Evolutionary conservation across 495 filamentous ascomycete species (phyloP), one percentile per base, ranked within the genome.

Genomic region (Chaetomium cochliodes): DNA sequence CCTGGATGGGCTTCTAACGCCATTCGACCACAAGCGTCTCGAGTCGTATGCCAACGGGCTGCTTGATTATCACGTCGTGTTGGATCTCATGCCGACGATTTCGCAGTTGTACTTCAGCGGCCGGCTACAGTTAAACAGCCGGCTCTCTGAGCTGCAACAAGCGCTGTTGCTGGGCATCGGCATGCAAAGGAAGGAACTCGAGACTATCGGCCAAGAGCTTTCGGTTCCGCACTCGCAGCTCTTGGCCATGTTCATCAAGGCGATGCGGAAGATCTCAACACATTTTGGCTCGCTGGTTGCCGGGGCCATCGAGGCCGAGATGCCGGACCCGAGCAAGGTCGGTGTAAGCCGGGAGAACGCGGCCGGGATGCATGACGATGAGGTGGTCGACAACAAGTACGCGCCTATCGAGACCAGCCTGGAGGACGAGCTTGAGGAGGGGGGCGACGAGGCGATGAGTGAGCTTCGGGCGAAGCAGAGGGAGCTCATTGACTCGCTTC

Each of bases 1-100:
- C 42, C 81, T 99, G 11, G 93, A 97, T 66, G 77, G 72, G 37
- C 72, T 86, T 1, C 85, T 98, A 73, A 92, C 91, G 15, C 92
- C 96, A 2, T 97, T 92, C 72, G 96, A 99, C 72, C 84, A 96
- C 65, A 97, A 97, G 78, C 87, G 96, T 37, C 81, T 98, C 33
- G 93, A 97, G 71, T 90, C 89, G 64, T 99, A 98, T 71, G 91
- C 94, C 13, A 96, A 94, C 77, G 97, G 96, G 73, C 88, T 97
- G 76, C 84, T 99, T 20, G 96, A 99, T 72, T 96, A 97, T 79
- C 96, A 97, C 74, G 93, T 97, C 68, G 94, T 99, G 60, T 82
- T 98, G 41, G 96, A 99, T 71, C 85, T 99, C 76, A 80, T 98
- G 65, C 96, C 96, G 2, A 81, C 79, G 7, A 85, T 98, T 57